Evolutionary conservation across 805 yeast genomes (phyloP).

Genomic region (Monosporozyma yasuniensis): DNA sequence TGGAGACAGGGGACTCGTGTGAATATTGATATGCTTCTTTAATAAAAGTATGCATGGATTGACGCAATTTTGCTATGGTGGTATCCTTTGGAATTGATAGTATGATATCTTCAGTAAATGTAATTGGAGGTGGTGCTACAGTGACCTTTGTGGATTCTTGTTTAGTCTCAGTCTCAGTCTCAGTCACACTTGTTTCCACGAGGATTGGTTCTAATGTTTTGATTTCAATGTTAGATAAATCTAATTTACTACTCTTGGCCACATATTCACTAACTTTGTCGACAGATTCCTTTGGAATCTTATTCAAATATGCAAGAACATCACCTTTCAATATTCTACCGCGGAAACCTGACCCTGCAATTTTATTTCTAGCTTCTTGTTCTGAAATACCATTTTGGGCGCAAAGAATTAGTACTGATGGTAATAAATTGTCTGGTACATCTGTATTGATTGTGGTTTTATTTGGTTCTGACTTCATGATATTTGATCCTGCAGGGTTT

Average conservation of each 20-base stretch:
- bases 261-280: constrained; percentile 47
- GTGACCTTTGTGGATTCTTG: not conserved
- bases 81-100: constrained; percentile 22
- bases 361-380: constrained; percentile 62
- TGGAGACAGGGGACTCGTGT: constrained; percentile 17
- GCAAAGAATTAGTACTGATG: constrained; percentile 67
- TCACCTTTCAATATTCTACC: constrained; percentile 90
- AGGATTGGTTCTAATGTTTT: constrained; percentile 21
- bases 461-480: constrained; percentile 10
- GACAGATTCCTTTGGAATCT: constrained; percentile 50
- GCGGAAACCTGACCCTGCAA: constrained; percentile 79
- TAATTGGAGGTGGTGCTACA: not conserved
- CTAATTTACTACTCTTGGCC: constrained; percentile 51
- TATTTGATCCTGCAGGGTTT: not conserved
- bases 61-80: constrained; percentile 2
- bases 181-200: too few species aligned
- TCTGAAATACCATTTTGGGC: constrained; percentile 51
- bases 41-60: constrained; percentile 40
- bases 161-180: not conserved
- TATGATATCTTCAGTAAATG: constrained; percentile 22
- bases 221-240: constrained; percentile 56
- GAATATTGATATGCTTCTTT: constrained; percentile 34
- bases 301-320: constrained; percentile 74
- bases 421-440: constrained; percentile 38
- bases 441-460: constrained; percentile 7